A percentile compares a stretch with the other conserved stretches of the same genome.
Evolutionary conservation across 2,329 filamentous ascomycete genomes (phyloP).

Genomic region (Ophiostoma sp.): DNA sequence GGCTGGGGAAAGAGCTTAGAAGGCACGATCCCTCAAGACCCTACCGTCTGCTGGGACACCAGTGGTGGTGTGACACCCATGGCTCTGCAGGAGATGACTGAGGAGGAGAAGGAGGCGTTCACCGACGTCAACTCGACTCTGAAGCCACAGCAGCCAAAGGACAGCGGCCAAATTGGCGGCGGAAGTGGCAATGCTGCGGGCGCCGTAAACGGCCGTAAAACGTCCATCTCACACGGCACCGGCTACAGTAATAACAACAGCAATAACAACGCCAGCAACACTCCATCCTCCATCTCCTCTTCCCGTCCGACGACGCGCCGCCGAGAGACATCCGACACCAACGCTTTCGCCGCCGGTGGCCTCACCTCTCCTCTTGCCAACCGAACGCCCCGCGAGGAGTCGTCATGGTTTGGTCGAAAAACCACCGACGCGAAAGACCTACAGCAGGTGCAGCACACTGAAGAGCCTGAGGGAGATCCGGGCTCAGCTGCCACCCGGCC

Average conservation of each 20-base stretch:
- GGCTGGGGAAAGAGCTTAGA: constrained; percentile 80
- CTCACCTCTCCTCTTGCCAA: constrained; percentile 62
- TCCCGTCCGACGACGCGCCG: constrained; percentile 75
- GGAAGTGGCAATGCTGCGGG: background rate
- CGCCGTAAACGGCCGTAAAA: constrained; percentile 69
- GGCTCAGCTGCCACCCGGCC: constrained; percentile 38
- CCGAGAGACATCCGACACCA: constrained; percentile 76
- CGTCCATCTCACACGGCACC: constrained; percentile 73
- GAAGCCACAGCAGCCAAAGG: constrained; percentile 79
- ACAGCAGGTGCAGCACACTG: constrained; percentile 48
- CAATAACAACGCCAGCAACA: constrained; percentile 42
- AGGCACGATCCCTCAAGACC: constrained; percentile 70
- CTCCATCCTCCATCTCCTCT: constrained; percentile 70
- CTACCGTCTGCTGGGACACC: constrained; percentile 89
- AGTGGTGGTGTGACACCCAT: constrained; percentile 70
- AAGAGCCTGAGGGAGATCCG: constrained; percentile 54
- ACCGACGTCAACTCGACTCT: constrained; percentile 89
- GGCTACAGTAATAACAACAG: constrained; percentile 55
- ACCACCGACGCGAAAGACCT: constrained; percentile 55
- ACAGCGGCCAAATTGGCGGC: constrained; percentile 57
- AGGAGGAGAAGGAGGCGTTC: constrained; percentile 68
- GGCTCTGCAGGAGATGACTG: constrained; percentile 67
- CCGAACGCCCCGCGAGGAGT: constrained; percentile 63
- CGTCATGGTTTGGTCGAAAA: constrained; percentile 60
- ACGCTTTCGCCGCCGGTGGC: constrained; percentile 55